Conservation (phyloP, 805 yeast species). For the Cephaloascus fragrans region DNA sequence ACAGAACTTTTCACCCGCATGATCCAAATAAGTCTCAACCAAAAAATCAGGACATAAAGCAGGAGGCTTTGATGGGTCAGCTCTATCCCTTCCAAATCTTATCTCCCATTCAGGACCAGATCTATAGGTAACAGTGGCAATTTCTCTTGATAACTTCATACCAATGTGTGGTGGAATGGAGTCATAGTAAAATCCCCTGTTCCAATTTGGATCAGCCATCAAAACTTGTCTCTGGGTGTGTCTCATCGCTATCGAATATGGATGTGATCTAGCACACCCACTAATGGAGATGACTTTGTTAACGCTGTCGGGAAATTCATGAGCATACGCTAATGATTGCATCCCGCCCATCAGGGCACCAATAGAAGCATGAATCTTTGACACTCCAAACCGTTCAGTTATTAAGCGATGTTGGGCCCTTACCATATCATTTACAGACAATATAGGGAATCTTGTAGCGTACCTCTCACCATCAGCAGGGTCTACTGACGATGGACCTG, state of each 20-base stretch:
- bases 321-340: slow-evolving; percentile 86
- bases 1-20: slow-evolving; percentile 91
- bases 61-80: slow-evolving; percentile 69
- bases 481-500: slow-evolving; percentile 80
- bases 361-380: slow-evolving; percentile 63
- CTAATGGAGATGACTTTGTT: slow-evolving; percentile 69
- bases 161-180: slow-evolving; percentile 85
- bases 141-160: slow-evolving; percentile 88
- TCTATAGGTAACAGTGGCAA: slow-evolving; percentile 88
- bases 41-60: slow-evolving; percentile 90
- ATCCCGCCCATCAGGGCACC: slow-evolving; percentile 99
- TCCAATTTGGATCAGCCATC: slow-evolving; percentile 95
- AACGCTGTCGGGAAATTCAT: slow-evolving; percentile 73
- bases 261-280: slow-evolving; percentile 92
- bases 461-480: slow-evolving; percentile 60
- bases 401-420: slow-evolving; percentile 75
- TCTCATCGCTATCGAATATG: slow-evolving; percentile 87
- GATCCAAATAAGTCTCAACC: slow-evolving; percentile 88
- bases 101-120: slow-evolving; percentile 98
- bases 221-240: slow-evolving; percentile 88
- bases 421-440: slow-evolving; percentile 84
- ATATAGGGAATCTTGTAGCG: slow-evolving; percentile 81
- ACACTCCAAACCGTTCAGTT: slow-evolving; percentile 49
- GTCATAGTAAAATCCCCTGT: slow-evolving; percentile 78
- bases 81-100: slow-evolving; percentile 80